Base-by-base conservation (phyloP, 2,329 filamentous ascomycete genomes). In the Botrytis hyacinthi region DNA sequence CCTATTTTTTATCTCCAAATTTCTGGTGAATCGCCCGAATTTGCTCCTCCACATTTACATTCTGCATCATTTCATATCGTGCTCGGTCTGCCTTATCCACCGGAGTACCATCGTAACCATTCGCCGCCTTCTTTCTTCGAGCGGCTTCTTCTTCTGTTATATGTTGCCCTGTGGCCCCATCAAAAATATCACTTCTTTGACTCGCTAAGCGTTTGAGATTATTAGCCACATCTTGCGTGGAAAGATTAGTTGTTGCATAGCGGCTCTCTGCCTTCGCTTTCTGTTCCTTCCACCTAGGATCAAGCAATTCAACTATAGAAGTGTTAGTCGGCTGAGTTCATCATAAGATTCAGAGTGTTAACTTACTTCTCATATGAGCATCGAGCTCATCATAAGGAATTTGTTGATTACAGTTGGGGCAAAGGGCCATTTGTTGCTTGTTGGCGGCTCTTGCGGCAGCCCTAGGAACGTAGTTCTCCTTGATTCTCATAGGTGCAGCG, bases 201-300 rank as follows among this genome's bases (percentile, higher is more conserved):
- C 93, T 95, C 37, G 95, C 94, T 70, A 98, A 86, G n/a, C 95
- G 91, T 85, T 98, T 98, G 76, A 98, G 88, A 81, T 98, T 98
- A 82, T 94, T 95, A 70, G 94, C 95, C 63, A 97, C 94, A 78
- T 98, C 95, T 48, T 88, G 89, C 5, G 93, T 95, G 1, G 92
- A 93, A 16, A 97, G 84, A 79, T 97, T 98, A 16, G 94, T 97
- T 0, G 93, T 95, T 1, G 93, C 89, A 76, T 92, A 93, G 75
- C 95, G 91, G 20, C 92, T 90, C 63, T 97, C 94, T 26, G 93
- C 90, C 82, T 97, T 97, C 73, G 93, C 92, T 78, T 94, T 94
- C 82, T 98, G 95, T 81, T 98, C 95, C 82, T 97, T 97, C 95
- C 95, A 98, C 74, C 92, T 89, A 0, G 95, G 95, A 81, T 98